Evolutionary conservation across 306 rosid genomes (phyloP).

Genomic region (Rosa lucieae): DNA sequence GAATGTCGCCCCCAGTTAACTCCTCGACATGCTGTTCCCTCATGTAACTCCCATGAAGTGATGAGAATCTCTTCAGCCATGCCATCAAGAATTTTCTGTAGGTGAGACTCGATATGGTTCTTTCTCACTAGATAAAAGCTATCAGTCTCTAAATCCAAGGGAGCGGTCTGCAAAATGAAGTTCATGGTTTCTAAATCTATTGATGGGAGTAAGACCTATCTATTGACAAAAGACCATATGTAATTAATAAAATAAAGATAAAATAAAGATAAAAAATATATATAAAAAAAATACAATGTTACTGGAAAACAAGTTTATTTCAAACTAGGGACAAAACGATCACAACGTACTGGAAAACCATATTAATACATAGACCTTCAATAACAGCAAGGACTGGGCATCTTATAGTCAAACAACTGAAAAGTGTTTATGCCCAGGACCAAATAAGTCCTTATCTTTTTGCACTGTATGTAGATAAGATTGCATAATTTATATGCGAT

Average conservation of each 20-base stretch:
- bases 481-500: not conserved
- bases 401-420: not conserved
- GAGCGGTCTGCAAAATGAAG: slow-evolving; percentile 67
- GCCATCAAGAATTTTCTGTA: slow-evolving; percentile 70
- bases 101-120: slow-evolving; percentile 61
- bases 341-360: not conserved
- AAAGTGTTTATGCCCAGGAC: not conserved
- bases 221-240: not conserved
- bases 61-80: slow-evolving; percentile 85
- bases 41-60: slow-evolving; percentile 74
- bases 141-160: slow-evolving; percentile 79
- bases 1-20: slow-evolving; percentile 77
- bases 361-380: not conserved
- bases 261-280: too few relatives aligned
- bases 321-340: not conserved
- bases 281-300: not conserved
- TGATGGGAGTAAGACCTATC: not conserved
- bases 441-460: not conserved
- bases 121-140: slow-evolving; percentile 69
- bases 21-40: slow-evolving; percentile 75
- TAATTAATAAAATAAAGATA: not conserved
- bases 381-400: not conserved
- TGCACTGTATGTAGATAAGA: not conserved
- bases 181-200: not conserved
- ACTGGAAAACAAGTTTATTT: not conserved